Evolutionary conservation across 176 grass and related monocot species (phyloP).

Genomic region (Hordeum marinum): DNA sequence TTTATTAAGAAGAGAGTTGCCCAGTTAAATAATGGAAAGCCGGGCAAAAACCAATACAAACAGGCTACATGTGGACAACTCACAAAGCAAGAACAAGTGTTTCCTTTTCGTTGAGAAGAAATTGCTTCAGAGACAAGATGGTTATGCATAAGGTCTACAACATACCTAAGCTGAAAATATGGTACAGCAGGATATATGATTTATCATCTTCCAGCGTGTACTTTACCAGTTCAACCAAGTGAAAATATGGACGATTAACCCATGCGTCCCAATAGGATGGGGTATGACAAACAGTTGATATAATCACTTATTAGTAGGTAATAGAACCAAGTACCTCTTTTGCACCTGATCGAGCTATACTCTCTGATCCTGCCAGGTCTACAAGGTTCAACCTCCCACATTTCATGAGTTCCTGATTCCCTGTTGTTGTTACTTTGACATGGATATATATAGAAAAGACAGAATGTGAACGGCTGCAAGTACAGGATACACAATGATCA

Average conservation of each 20-base stretch:
- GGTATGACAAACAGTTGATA: neutral
- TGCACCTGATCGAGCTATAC: conserved; percentile 74
- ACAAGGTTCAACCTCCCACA: conserved; percentile 88
- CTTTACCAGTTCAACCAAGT: neutral
- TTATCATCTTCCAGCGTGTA: conserved; percentile 8
- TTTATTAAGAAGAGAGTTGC: too few species aligned
- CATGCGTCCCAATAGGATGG: neutral
- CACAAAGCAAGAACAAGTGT: neutral
- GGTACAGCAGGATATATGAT: conserved; percentile 4
- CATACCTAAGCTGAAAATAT: neutral
- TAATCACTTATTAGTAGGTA: neutral
- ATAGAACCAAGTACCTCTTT: conserved; percentile 59
- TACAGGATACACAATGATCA: conserved; percentile 28
- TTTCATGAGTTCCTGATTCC: conserved; percentile 68
- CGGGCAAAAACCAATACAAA: too few species aligned
- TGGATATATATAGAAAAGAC: conserved; percentile 89
- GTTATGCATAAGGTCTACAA: neutral
- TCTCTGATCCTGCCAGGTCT: conserved; percentile 93
- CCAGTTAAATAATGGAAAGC: too few species aligned
- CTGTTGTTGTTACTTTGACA: conserved; percentile 60
- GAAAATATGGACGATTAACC: neutral
- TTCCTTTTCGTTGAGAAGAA: neutral
- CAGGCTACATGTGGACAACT: too few species aligned
- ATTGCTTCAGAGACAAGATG: neutral
- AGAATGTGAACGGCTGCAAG: conserved; percentile 80